Conservation (phyloP, 495 filamentous ascomycete species). For the Sordaria brevicollis region DNA sequence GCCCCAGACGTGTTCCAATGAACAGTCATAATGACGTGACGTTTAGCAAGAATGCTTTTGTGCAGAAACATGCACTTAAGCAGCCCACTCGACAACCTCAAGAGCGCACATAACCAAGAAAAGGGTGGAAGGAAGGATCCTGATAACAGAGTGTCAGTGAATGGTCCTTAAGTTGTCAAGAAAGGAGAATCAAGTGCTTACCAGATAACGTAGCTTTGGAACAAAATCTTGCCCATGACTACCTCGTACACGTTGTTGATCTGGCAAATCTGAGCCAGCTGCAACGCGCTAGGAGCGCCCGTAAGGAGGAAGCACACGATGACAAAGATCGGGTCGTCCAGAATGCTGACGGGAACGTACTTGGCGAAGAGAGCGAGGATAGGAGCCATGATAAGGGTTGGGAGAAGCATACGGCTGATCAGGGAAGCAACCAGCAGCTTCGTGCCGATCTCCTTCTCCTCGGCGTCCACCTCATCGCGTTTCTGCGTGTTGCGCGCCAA, state of each 20-base stretch:
- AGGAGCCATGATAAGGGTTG: conserved; percentile 89
- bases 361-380: conserved; percentile 84
- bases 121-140: conserved; percentile 91
- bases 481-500: conserved; percentile 66
- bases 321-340: conserved; percentile 96
- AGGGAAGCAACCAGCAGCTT: conserved; percentile 79
- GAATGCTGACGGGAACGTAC: conserved; percentile 82
- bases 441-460: conserved; percentile 54
- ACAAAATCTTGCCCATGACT: conserved; percentile 84
- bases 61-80: neutral
- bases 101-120: conserved; percentile 83
- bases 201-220: conserved; percentile 97
- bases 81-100: conserved; percentile 87
- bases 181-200: conserved; percentile 32
- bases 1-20: neutral
- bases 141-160: conserved; percentile 24
- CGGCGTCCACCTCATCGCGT: conserved; percentile 48
- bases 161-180: neutral
- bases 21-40: neutral
- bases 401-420: conserved; percentile 83
- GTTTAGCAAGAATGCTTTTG: neutral
- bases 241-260: conserved; percentile 92
- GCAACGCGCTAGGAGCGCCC: conserved; percentile 86
- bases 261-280: conserved; percentile 96
- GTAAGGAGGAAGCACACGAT: conserved; percentile 95